Percentiles rank a stretch among this genome's conserved stretches.
Evolutionary conservation across 176 grass and related monocot genomes (phyloP).

Genomic region (maize (Zea mays)): Zm-B73-REFERENCE-NAM-5.0 NC_050100.1:1109501-1110000

Average conservation of each 20-base stretch:
- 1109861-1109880: background rate
- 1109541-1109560: too few relatives aligned
- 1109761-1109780: conserved; percentile 1
- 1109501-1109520: too few relatives aligned
- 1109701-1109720: background rate
- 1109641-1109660: too few relatives aligned
- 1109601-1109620: too few relatives aligned
- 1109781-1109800: conserved; percentile 15
- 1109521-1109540: too few relatives aligned
- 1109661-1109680: background rate
- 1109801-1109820: background rate
- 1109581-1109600: too few relatives aligned
- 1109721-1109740: background rate
- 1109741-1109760: background rate
- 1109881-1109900: background rate
- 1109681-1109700: background rate
- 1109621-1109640: too few relatives aligned
- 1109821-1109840: background rate
- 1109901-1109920: conserved; percentile 75
- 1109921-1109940: conserved; percentile 60
- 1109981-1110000: conserved; percentile 97
- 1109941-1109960: conserved; percentile 59
- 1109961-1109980: conserved; percentile 90
- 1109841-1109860: background rate
- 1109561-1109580: too few relatives aligned